These are phyloP conservation scores for Gynandropsis gynandra DNA, from an alignment of 345 rosid species.

Conservation along the genomic window DNA sequence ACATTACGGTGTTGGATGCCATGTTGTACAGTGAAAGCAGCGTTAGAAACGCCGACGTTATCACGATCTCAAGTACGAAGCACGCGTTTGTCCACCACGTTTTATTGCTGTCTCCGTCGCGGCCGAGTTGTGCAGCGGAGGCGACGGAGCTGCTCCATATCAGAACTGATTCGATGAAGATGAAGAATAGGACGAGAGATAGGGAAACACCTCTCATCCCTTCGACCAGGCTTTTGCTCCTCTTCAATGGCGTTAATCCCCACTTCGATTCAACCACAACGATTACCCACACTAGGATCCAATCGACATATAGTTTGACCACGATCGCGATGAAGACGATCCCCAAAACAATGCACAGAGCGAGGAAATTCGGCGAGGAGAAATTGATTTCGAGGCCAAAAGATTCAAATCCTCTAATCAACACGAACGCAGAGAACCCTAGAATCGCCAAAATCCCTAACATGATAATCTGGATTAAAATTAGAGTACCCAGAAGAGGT, in stretches of 20 bases:
- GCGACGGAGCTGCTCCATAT: constrained; percentile 23
- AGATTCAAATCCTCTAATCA: constrained; percentile 23
- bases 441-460: constrained; percentile 23
- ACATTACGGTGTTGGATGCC: constrained; percentile 52
- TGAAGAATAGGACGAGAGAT: constrained; percentile 30
- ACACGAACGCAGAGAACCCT: constrained; percentile 23
- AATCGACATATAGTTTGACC: constrained; percentile 36
- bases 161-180: constrained; percentile 19
- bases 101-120: constrained; percentile 1
- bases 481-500: constrained; percentile 38
- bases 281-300: constrained; percentile 42
- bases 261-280: constrained; percentile 63
- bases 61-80: constrained; percentile 42
- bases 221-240: constrained; percentile 43
- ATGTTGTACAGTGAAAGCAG: constrained; percentile 29
- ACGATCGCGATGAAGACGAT: constrained; percentile 14
- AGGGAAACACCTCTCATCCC: constrained; percentile 45
- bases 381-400: constrained; percentile 19
- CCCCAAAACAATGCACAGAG: constrained; percentile 9
- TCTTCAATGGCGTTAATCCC: constrained; percentile 55
- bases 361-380: constrained; percentile 32
- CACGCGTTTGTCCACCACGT: constrained; percentile 36
- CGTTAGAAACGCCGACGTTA: constrained; percentile 30
- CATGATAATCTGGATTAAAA: constrained; percentile 23
- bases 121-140: constrained; percentile 5